Percentiles rank a stretch among this genome's conserved stretches.
phyloP scores from a whole-genome alignment of 495 filamentous ascomycete genomes.

The Daldinia caldariorum region DNA sequence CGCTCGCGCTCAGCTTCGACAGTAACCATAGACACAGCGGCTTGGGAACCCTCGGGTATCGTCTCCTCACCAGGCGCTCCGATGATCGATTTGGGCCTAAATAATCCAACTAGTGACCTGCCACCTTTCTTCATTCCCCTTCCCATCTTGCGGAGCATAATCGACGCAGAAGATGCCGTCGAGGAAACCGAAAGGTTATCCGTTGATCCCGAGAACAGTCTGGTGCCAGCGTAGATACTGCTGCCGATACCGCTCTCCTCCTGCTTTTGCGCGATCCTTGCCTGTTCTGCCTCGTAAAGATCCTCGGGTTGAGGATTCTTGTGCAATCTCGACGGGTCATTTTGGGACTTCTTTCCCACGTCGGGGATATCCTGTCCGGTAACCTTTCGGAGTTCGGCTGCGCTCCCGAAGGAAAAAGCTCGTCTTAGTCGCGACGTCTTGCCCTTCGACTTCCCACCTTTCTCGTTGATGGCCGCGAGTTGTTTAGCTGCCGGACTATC shows the following conservation, averaged over 20 bases:
- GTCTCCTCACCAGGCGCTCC: slow-evolving; percentile 77
- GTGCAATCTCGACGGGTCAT: slow-evolving; percentile 71
- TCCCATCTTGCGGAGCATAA: slow-evolving; percentile 99
- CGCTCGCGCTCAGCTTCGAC: slow-evolving; percentile 91
- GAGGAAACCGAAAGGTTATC: slow-evolving; percentile 98
- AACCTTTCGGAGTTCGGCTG: slow-evolving; percentile 86
- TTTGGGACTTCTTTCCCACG: slow-evolving; percentile 57
- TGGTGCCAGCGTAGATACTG: slow-evolving; percentile 91
- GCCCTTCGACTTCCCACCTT: slow-evolving; percentile 70
- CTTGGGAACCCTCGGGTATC: slow-evolving; percentile 73
- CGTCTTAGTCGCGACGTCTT: slow-evolving; percentile 91
- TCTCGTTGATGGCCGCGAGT: slow-evolving; percentile 81
- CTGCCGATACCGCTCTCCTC: slow-evolving; percentile 91
- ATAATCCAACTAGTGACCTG: slow-evolving; percentile 90
- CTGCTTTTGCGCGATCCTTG: slow-evolving; percentile 88
- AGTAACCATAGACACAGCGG: slow-evolving; percentile 91
- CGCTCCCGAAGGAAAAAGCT: slow-evolving; percentile 97
- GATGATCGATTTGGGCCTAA: slow-evolving; percentile 91
- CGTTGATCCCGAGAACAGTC: slow-evolving; percentile 88
- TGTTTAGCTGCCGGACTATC: slow-evolving; percentile 81
- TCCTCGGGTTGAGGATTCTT: slow-evolving; percentile 81
- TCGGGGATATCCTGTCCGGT: slow-evolving; percentile 64
- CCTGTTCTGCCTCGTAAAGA: slow-evolving; percentile 73
- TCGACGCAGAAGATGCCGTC: slow-evolving; percentile 95
- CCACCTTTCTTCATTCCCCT: slow-evolving; percentile 94